Evolutionary conservation across 2,329 filamentous ascomycete genomes (phyloP).

Genomic region (Hypoxylon sp.): DNA sequence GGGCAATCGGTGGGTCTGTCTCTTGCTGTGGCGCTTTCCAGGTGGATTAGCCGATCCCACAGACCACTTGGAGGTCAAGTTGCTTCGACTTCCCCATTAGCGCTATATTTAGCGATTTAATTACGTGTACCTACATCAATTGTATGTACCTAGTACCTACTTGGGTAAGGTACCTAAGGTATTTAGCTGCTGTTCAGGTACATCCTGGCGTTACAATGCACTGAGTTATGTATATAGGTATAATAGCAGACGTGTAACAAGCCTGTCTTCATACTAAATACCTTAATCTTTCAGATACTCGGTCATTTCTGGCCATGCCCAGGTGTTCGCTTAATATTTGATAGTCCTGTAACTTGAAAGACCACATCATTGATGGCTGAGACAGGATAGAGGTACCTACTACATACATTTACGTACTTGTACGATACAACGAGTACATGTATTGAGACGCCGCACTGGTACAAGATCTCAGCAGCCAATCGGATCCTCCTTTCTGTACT

Average conservation of each 20-base stretch:
- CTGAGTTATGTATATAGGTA: background rate
- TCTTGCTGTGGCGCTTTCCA: constrained; percentile 20
- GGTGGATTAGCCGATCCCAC: constrained; percentile 15
- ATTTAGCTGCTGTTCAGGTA: too few species aligned
- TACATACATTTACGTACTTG: background rate
- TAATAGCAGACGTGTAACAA: too few species aligned
- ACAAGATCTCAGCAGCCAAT: background rate
- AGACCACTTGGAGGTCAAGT: constrained; percentile 19
- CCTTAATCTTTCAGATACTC: background rate
- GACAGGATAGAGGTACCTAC: background rate
- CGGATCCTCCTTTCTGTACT: background rate
- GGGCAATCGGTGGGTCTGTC: constrained; percentile 7
- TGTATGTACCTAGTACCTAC: background rate
- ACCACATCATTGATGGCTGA: too few species aligned
- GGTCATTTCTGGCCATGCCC: background rate
- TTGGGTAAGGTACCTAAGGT: too few species aligned
- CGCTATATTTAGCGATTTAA: constrained; percentile 35
- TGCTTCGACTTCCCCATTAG: constrained; percentile 9
- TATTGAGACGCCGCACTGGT: background rate
- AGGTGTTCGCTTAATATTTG: background rate
- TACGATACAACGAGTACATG: background rate
- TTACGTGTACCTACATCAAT: background rate
- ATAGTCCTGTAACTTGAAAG: too few species aligned
- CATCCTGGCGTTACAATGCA: too few species aligned
- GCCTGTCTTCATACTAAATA: background rate